Percentiles rank a stretch among this genome's conserved stretches.
phyloP scores from a whole-genome alignment of 164 flowering plant species.

The Pachysandra terminalis region DNA sequence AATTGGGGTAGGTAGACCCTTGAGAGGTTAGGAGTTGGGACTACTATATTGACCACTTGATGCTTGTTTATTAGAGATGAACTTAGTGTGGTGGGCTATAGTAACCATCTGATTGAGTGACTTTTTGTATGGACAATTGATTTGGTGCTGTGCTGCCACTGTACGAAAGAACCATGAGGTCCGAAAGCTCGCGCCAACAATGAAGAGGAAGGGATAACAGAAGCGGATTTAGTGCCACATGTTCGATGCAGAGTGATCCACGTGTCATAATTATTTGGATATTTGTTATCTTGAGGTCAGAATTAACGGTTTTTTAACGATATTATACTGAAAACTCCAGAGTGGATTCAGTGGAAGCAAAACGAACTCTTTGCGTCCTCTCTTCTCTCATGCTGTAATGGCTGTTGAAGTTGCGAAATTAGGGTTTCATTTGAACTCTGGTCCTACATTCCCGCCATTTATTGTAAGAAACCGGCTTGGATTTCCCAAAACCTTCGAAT shows the following conservation, averaged over 20 bases:
- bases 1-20: too few species aligned
- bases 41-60: too few species aligned
- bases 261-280: neutral
- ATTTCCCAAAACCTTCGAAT: slow-evolving; percentile 1
- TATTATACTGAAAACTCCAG: neutral
- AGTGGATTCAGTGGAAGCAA: neutral
- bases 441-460: slow-evolving; percentile 1
- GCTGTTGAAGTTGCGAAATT: slow-evolving; percentile 19
- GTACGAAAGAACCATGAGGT: too few species aligned
- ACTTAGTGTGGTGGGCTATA: too few species aligned
- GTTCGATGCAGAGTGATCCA: neutral
- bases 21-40: too few species aligned
- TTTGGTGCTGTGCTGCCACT: too few species aligned
- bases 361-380: neutral
- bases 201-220: neutral
- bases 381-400: slow-evolving; percentile 6
- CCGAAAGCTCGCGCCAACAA: too few species aligned
- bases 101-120: too few species aligned
- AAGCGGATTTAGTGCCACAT: neutral
- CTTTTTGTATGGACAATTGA: too few species aligned
- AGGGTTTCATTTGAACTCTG: slow-evolving; percentile 14
- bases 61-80: too few species aligned
- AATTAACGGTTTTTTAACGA: neutral
- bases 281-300: neutral
- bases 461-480: neutral